phyloP scores from a whole-genome alignment of 2,329 filamentous ascomycete species.

The Fusarium musae region DNA sequence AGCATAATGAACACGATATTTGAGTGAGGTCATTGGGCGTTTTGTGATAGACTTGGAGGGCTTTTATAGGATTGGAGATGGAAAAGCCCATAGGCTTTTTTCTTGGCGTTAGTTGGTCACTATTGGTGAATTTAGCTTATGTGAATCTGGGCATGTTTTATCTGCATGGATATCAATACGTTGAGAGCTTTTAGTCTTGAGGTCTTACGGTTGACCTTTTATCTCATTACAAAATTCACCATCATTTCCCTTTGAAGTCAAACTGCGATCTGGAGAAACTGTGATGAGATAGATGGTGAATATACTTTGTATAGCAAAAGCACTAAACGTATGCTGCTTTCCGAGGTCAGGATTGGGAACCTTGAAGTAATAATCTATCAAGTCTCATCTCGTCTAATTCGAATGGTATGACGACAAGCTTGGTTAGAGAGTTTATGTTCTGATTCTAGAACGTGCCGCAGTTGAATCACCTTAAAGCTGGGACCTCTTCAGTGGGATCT shows the following conservation, averaged over 20 bases:
- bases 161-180: background rate
- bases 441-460: constrained; percentile 13
- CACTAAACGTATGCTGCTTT: background rate
- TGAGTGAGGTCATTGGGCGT: constrained; percentile 29
- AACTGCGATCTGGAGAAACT: background rate
- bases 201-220: background rate
- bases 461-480: constrained; percentile 15
- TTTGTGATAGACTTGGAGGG: constrained; percentile 27
- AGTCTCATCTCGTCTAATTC: constrained; percentile 4
- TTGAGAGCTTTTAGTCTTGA: background rate
- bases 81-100: constrained; percentile 13
- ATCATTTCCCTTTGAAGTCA: background rate
- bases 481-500: background rate
- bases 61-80: constrained; percentile 7
- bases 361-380: background rate
- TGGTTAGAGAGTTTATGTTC: constrained; percentile 2
- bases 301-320: background rate
- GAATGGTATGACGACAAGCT: background rate
- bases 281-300: background rate
- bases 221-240: background rate
- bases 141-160: constrained; percentile 9
- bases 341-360: background rate
- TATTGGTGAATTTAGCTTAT: constrained; percentile 14
- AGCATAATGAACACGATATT: constrained; percentile 30
- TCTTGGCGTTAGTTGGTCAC: constrained; percentile 30